Percentiles rank a stretch among this genome's conserved stretches.
Evolutionary conservation across 495 filamentous ascomycete genomes (phyloP).

Genomic region (Neurospora sp.): DNA sequence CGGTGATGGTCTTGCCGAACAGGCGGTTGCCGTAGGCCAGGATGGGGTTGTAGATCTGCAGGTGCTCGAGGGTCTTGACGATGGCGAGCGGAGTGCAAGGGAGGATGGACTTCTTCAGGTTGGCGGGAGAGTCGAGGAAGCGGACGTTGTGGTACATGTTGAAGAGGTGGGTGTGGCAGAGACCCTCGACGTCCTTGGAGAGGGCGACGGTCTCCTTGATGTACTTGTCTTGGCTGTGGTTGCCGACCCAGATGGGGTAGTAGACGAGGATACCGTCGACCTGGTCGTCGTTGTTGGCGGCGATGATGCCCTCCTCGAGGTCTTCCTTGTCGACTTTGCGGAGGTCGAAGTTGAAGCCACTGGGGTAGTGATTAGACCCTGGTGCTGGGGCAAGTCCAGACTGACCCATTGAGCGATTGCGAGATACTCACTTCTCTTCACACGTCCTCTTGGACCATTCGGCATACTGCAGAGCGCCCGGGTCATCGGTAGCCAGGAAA

Average conservation of each 20-base stretch:
- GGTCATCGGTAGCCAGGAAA: constrained; percentile 86
- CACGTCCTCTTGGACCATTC: constrained; percentile 97
- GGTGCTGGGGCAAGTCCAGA: neutral
- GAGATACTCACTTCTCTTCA: constrained; percentile 67
- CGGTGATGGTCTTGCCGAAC: constrained; percentile 82
- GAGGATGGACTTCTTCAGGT: constrained; percentile 78
- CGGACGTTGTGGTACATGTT: constrained; percentile 99
- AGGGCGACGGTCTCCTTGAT: constrained; percentile 90
- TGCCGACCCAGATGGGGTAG: constrained; percentile 79
- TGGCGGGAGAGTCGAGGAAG: constrained; percentile 68
- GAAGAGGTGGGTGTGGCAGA: constrained; percentile 88
- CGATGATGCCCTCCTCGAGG: constrained; percentile 75
- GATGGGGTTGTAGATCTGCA: constrained; percentile 94
- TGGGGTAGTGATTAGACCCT: constrained; percentile 23
- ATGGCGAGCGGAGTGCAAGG: constrained; percentile 93
- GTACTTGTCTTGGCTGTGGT: constrained; percentile 77
- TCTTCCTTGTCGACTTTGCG: constrained; percentile 72
- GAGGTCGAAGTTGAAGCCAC: constrained; percentile 82
- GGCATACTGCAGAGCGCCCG: constrained; percentile 84
- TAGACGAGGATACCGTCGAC: constrained; percentile 97
- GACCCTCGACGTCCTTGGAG: constrained; percentile 88
- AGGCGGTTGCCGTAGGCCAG: constrained; percentile 87
- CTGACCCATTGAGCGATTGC: neutral
- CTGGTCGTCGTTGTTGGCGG: constrained; percentile 63
- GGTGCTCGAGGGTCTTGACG: constrained; percentile 91